A percentile compares a stretch with the other conserved stretches of the same genome.
phyloP scores from a whole-genome alignment of 2,329 filamentous ascomycete species.

The Mycogone perniciosa region DNA sequence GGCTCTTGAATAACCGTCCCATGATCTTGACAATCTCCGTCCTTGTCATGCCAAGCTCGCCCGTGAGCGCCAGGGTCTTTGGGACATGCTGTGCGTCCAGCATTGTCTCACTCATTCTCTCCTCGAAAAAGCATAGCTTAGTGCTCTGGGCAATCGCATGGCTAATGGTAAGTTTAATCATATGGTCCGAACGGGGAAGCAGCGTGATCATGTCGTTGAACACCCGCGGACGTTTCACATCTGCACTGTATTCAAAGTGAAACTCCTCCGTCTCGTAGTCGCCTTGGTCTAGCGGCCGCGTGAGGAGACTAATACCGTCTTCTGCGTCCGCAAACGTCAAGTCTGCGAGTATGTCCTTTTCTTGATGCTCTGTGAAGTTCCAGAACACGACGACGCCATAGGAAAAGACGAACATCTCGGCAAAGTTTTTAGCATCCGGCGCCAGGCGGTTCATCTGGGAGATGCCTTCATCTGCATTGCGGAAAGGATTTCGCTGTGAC shows the following conservation, averaged over 20 bases:
- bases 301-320: constrained; percentile 60
- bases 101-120: constrained; percentile 94
- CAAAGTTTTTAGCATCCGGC: constrained; percentile 70
- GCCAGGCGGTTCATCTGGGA: constrained; percentile 54
- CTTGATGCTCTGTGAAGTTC: constrained; percentile 95
- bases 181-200: constrained; percentile 83
- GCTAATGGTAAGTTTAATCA: constrained; percentile 97
- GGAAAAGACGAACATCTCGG: constrained; percentile 94
- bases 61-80: constrained; percentile 79
- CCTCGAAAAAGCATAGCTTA: constrained; percentile 92
- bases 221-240: constrained; percentile 79
- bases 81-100: constrained; percentile 86
- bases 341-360: constrained; percentile 93
- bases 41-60: constrained; percentile 82
- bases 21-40: constrained; percentile 90
- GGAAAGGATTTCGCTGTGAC: constrained; percentile 21
- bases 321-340: constrained; percentile 77
- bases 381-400: constrained; percentile 98
- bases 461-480: constrained; percentile 33
- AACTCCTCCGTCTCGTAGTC: constrained; percentile 98
- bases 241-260: constrained; percentile 90
- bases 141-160: constrained; percentile 97
- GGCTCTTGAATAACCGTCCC: constrained; percentile 82
- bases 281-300: constrained; percentile 72
- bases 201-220: constrained; percentile 99